Evolutionary conservation across 2,329 filamentous ascomycete species (phyloP).

Genomic region (Lachnellula cervina): DNA sequence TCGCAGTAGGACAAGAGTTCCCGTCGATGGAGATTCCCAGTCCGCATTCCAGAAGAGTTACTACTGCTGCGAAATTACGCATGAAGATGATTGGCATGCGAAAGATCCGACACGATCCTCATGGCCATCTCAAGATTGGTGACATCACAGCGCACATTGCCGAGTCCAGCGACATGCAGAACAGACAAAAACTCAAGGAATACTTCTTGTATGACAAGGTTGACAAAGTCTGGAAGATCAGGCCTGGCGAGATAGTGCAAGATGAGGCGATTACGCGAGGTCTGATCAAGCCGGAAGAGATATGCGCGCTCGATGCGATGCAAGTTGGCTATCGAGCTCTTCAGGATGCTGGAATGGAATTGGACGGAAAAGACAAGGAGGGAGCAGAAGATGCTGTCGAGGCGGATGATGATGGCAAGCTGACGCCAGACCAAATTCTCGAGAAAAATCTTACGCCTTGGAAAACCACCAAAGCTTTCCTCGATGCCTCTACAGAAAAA

Average conservation of each 20-base stretch:
- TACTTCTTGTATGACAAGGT: constrained; percentile 90
- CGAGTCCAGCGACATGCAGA: constrained; percentile 90
- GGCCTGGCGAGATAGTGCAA: constrained; percentile 66
- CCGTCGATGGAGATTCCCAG: constrained; percentile 89
- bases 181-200: constrained; percentile 93
- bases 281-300: constrained; percentile 93
- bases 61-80: constrained; percentile 92
- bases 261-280: constrained; percentile 75
- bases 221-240: constrained; percentile 75
- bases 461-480: constrained; percentile 95
- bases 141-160: constrained; percentile 90
- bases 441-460: constrained; percentile 90
- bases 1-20: constrained; percentile 87
- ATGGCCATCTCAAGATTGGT: constrained; percentile 65
- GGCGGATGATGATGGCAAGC: constrained; percentile 32
- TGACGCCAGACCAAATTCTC: constrained; percentile 54
- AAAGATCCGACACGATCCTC: constrained; percentile 71
- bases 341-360: constrained; percentile 78
- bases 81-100: constrained; percentile 95
- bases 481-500: constrained; percentile 88
- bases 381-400: constrained; percentile 21
- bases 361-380: constrained; percentile 51
- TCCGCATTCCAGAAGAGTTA: constrained; percentile 90
- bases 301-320: constrained; percentile 93
- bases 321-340: constrained; percentile 90